Conservation (phyloP, 202 grass and related monocot genomes). For the Dendrocalamus latiflorus region DNA sequence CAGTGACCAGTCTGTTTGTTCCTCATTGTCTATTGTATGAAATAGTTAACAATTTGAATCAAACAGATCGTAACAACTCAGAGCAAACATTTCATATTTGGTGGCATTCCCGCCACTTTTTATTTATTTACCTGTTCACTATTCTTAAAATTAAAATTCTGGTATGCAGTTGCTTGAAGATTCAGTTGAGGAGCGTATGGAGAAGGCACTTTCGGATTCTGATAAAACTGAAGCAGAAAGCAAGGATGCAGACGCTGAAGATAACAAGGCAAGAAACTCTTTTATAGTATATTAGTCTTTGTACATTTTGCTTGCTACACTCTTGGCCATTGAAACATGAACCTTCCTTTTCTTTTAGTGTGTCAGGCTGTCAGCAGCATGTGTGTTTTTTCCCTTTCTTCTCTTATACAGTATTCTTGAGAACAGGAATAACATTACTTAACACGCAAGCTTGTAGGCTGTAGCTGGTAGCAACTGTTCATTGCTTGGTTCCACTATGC, state of each 20-base stretch:
- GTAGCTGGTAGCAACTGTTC: conserved; percentile 3
- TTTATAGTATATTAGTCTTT: background rate
- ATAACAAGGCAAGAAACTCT: conserved; percentile 62
- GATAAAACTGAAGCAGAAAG: conserved; percentile 85
- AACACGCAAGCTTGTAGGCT: background rate
- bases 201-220: conserved; percentile 75
- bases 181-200: conserved; percentile 84
- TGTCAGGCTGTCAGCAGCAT: background rate
- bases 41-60: background rate
- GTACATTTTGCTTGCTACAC: background rate
- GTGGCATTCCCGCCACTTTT: background rate
- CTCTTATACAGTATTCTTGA: background rate
- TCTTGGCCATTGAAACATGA: background rate
- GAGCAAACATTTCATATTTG: background rate
- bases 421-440: background rate
- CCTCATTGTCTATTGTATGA: conserved; percentile 17
- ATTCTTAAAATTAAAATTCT: conserved; percentile 13
- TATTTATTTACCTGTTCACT: conserved; percentile 1
- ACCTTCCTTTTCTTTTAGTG: background rate
- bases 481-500: conserved; percentile 18
- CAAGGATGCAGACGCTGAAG: conserved; percentile 77
- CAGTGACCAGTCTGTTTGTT: background rate
- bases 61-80: background rate
- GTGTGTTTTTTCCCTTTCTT: background rate
- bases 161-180: conserved; percentile 87